phyloP scores from a whole-genome alignment of 495 filamentous ascomycete genomes.

The Friedmanniomyces endolithicus region DNA sequence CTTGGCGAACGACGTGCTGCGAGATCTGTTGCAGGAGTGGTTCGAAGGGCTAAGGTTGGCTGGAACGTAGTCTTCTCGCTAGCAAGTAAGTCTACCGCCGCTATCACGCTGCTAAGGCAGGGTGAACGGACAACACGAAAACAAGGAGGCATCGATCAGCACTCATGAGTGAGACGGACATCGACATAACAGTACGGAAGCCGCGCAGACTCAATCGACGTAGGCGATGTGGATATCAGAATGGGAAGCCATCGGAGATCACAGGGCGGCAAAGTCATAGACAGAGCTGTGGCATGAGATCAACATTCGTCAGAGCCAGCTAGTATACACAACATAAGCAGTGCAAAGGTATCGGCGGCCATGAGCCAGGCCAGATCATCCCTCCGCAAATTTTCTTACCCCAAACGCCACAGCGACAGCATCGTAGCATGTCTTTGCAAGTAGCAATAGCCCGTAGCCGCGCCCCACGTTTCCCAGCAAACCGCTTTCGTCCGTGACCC shows the following conservation, averaged over 20 bases:
- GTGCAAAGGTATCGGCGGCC: background rate
- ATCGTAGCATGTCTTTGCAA: background rate
- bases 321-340: background rate
- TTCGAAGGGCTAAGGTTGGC: constrained; percentile 28
- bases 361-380: background rate
- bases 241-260: too few species aligned
- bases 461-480: background rate
- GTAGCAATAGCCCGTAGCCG: background rate
- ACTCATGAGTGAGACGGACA: too few species aligned
- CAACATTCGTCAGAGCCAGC: background rate
- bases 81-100: too few species aligned
- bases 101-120: too few species aligned
- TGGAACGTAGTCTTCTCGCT: constrained; percentile 10
- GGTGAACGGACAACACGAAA: too few species aligned
- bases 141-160: too few species aligned
- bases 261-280: too few species aligned
- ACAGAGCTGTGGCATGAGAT: background rate
- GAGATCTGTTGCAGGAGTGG: constrained; percentile 46
- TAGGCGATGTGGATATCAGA: too few species aligned
- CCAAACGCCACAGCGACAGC: background rate
- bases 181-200: too few species aligned
- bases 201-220: too few species aligned
- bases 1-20: constrained; percentile 42
- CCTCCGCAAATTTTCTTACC: background rate
- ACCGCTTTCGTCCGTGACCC: background rate